phyloP scores from a whole-genome alignment of 176 grass and related monocot genomes.

The Eleusine indica region DNA sequence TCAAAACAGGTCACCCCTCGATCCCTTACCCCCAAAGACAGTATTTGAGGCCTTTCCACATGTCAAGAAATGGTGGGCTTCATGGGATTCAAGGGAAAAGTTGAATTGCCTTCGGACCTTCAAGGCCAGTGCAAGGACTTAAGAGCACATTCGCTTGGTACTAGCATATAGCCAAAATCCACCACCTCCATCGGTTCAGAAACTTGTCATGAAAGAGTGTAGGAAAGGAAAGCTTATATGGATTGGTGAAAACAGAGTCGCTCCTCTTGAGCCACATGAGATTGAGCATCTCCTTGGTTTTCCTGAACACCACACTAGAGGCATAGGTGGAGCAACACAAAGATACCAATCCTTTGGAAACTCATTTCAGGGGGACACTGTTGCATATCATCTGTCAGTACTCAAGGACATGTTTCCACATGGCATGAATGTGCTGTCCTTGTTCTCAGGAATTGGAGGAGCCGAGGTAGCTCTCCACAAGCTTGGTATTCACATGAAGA shows the following conservation, averaged over 20 bases:
- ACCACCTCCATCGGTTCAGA: not conserved
- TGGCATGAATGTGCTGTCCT: not conserved
- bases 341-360: not conserved
- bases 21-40: no score
- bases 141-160: not conserved
- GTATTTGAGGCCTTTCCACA: constrained; percentile 55
- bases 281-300: not conserved
- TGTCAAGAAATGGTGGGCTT: constrained; percentile 45
- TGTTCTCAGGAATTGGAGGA: not conserved
- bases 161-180: not conserved
- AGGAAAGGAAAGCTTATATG: not conserved
- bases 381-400: not conserved
- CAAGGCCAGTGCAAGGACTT: constrained; percentile 32
- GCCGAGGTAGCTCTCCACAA: not conserved
- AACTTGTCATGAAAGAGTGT: not conserved
- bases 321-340: not conserved
- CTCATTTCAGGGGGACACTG: not conserved
- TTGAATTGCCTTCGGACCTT: no score
- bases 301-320: not conserved
- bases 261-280: not conserved
- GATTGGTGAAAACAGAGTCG: not conserved
- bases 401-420: not conserved
- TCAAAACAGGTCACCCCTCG: not conserved
- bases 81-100: constrained; percentile 37
- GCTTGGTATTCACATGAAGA: no score